Base-by-base conservation (phyloP, 352 stramenopile genomes). In the Phytophthora ramorum region DNA sequence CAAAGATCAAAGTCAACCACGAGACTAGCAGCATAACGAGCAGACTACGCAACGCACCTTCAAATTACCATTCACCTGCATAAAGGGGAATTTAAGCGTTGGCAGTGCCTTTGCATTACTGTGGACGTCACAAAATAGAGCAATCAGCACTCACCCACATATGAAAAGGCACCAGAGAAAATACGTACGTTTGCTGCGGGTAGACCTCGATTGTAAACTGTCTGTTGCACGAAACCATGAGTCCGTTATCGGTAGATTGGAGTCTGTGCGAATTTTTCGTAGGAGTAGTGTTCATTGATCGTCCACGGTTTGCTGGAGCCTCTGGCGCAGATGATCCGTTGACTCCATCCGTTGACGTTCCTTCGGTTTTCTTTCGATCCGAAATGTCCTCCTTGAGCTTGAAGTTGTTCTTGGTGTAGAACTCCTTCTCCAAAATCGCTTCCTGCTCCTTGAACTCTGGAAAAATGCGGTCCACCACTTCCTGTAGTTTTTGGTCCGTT, bases 391-490 rank as follows among this genome's bases (percentile, higher is more conserved):
- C 52, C 49, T 85, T 89, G 43, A 75, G 71, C 20, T 77, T 78
- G 57, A 92, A 92, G 19, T 59, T 69, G 62, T 91, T 79, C 12
- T 69, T 66, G n/a, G 63, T 48, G 56, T 94, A 94, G 34, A 94
- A 92, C 48, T 86, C 72, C 28, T 63, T 60, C 54, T 90, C 81
- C 1, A 80, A 58, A 52, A 63, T 74, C 7, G 41, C 62, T 30
- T 94, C 83, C 20, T 76, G 61, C 26, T 76, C 68, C 58, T 83
- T 79, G 46, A 84, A 80, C 49, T 92, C 73, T 6, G 85, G 83
- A 48, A 92, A 94, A 67, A 94, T 81, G 17, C 73, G 75, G 64
- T 94, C 85, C 34, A 92, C 82, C 30, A 92, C 76, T 55, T 89
- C 76, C 46, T 94, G 85, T 8, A 94, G 59, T 20, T 85, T 78